Evolutionary conservation across 2,329 filamentous ascomycete species (phyloP).

Genomic region (Sporothrix phasma): DNA sequence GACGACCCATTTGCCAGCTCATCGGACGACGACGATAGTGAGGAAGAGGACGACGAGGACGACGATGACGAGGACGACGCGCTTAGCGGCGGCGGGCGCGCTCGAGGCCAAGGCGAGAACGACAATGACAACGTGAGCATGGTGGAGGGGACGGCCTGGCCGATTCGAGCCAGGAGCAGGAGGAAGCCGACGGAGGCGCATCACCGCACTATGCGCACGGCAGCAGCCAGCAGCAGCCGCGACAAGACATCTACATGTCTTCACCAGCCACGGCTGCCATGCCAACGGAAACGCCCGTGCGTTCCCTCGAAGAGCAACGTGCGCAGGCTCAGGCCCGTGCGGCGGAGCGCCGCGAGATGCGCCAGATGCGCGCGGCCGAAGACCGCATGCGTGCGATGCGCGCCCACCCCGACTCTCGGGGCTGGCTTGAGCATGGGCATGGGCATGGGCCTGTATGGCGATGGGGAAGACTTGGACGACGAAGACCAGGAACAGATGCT

Average conservation of each 20-base stretch:
- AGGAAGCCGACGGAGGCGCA: background rate
- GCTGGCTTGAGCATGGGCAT: slow-evolving; percentile 11
- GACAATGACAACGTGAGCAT: background rate
- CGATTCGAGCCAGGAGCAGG: background rate
- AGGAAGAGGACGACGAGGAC: slow-evolving; percentile 33
- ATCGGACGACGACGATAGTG: slow-evolving; percentile 29
- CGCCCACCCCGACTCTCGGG: slow-evolving; percentile 34
- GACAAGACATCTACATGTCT: background rate
- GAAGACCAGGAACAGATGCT: slow-evolving; percentile 49
- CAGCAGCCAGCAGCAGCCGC: background rate
- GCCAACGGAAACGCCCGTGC: background rate
- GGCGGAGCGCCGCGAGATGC: slow-evolving; percentile 33
- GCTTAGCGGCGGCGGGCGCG: background rate
- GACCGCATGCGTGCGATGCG: slow-evolving; percentile 53
- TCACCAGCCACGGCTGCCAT: background rate
- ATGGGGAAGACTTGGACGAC: slow-evolving; percentile 44
- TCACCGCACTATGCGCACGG: background rate
- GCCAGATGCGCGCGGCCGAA: slow-evolving; percentile 46
- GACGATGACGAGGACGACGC: slow-evolving; percentile 17
- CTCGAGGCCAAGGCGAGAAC: background rate
- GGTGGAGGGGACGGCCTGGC: background rate
- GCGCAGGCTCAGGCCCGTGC: slow-evolving; percentile 29
- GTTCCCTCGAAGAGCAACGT: slow-evolving; percentile 28
- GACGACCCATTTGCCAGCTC: slow-evolving; percentile 24
- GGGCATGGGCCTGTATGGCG: slow-evolving; percentile 34